Evolutionary conservation across 2,329 filamentous ascomycete genomes (phyloP).

Genomic region (Rhynchosporium graminicola): DNA sequence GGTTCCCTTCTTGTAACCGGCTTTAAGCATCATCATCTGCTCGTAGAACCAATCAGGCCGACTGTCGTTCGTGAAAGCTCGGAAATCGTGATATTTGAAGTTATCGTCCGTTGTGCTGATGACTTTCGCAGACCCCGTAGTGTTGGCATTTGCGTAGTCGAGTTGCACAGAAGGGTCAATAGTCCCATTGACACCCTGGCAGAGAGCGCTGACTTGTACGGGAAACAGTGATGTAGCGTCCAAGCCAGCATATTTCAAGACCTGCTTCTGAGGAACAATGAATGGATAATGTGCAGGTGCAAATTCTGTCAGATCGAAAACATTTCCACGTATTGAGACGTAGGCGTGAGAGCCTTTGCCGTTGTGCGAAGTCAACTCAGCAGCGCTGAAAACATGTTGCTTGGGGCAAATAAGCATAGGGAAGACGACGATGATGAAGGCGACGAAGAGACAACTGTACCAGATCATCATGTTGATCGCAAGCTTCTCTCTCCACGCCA

Average conservation of each 20-base stretch:
- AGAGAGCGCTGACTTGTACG: conserved; percentile 89
- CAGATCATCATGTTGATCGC: conserved; percentile 99
- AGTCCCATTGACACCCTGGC: conserved; percentile 69
- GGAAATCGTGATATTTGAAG: conserved; percentile 87
- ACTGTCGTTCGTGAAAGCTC: conserved; percentile 76
- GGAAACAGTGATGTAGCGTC: conserved; percentile 92
- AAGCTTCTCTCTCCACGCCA: conserved; percentile 95
- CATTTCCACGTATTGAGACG: conserved; percentile 81
- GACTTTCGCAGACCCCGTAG: conserved; percentile 64
- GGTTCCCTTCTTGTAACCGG: conserved; percentile 81
- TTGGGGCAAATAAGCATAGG: conserved; percentile 86
- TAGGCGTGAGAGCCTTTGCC: conserved; percentile 67
- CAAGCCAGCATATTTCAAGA: conserved; percentile 80
- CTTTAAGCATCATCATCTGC: conserved; percentile 75
- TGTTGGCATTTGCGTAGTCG: conserved; percentile 78
- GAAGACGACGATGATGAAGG: conserved; percentile 90
- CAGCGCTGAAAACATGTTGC: conserved; percentile 80
- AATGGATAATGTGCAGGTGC: conserved; percentile 76
- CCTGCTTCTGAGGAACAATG: conserved; percentile 54
- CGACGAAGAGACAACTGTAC: conserved; percentile 73
- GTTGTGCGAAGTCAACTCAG: conserved; percentile 73
- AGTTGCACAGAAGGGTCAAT: conserved; percentile 75
- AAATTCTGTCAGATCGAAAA: conserved; percentile 79
- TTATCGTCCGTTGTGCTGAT: conserved; percentile 71
- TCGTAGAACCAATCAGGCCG: conserved; percentile 92